These are phyloP conservation scores for Massariosphaeria phaeospora DNA, from an alignment of 495 filamentous ascomycete species.

Conservation along the genomic window DNA sequence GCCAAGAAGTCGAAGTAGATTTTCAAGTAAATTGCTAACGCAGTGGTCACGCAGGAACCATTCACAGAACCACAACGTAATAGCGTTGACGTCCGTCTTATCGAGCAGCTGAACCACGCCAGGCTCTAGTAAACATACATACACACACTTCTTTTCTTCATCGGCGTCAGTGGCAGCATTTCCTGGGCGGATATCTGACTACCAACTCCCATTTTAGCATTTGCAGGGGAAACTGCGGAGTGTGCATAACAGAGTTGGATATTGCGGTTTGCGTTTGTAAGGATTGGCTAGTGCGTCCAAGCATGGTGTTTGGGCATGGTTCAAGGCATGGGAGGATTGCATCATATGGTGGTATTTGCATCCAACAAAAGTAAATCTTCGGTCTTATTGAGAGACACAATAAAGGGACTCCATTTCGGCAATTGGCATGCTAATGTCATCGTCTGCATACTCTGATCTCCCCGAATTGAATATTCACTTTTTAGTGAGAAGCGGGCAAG, in stretches of 20 bases:
- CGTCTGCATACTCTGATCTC: too few species aligned
- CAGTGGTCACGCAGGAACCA: too few species aligned
- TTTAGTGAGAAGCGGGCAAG: too few species aligned
- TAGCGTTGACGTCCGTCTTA: slow-evolving; percentile 11
- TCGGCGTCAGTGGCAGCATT: slow-evolving; percentile 11
- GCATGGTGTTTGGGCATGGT: slow-evolving; percentile 20
- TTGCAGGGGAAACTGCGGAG: neutral
- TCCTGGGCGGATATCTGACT: slow-evolving; percentile 1
- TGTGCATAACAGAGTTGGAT: neutral
- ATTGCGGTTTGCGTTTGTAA: neutral
- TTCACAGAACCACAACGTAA: too few species aligned
- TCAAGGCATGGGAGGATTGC: slow-evolving; percentile 8
- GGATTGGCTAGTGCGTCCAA: slow-evolving; percentile 13
- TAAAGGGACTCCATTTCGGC: too few species aligned
- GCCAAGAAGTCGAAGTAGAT: slow-evolving; percentile 27
- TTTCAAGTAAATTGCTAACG: slow-evolving; percentile 30
- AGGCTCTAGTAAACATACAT: slow-evolving; percentile 16
- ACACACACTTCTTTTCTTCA: neutral
- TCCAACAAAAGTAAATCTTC: neutral
- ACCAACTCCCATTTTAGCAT: neutral
- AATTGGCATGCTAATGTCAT: too few species aligned
- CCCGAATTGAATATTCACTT: too few species aligned
- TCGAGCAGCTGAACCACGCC: slow-evolving; percentile 11
- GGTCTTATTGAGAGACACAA: too few species aligned
- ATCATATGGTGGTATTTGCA: neutral